Base-by-base conservation (phyloP, 352 stramenopile genomes). In the Globisporangium iwayamae region DNA sequence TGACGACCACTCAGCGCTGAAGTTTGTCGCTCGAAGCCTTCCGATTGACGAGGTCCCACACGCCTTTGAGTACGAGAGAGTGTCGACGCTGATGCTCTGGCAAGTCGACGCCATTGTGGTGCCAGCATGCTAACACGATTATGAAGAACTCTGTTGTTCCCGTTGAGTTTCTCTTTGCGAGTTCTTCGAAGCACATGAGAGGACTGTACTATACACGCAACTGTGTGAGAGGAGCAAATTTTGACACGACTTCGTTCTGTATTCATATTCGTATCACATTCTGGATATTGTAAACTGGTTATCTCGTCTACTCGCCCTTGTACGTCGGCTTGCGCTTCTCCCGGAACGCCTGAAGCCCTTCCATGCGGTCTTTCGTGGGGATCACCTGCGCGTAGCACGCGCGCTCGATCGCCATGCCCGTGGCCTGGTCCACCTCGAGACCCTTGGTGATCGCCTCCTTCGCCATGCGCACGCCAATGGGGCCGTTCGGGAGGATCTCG, bases 241-340 rank as follows among this genome's bases (percentile, higher is more conserved):
- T 36, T 36, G 32, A 36, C 32, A 8, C 32, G 32, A 36, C 11
- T 11, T 13, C 36, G 36, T 11, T 14, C 10, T 10, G 36, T 11
- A 13, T 41, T 41, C 36, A 6, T 41, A 41, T 41, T 39, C 34
- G 11, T 39, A 39, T 39, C 34, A 10, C 5, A 14, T 39, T 41
- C 36, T 41, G 36, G 9, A 41, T 16, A 41, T 4, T 11, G 36
- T 22, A 25, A 25, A 18, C 39, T 46, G 39, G 11, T n/a, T 13
- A 18, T 46, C 14, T 46, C 32, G 18, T 65, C 22, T 68, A 69
- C 50, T 65, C 63, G 18, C 63, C 56, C 55, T 69, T 65, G 50
- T 69, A 98, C 28, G 81, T 72, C 34, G 94, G 94, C 65, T 95
- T 95, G 65, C 94, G 78, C 70, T 97, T 96, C 65, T 98, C 94